Conservation (phyloP, 1,284 basidiomycete species). For the Sanghuangporus sanghuang region DNA sequence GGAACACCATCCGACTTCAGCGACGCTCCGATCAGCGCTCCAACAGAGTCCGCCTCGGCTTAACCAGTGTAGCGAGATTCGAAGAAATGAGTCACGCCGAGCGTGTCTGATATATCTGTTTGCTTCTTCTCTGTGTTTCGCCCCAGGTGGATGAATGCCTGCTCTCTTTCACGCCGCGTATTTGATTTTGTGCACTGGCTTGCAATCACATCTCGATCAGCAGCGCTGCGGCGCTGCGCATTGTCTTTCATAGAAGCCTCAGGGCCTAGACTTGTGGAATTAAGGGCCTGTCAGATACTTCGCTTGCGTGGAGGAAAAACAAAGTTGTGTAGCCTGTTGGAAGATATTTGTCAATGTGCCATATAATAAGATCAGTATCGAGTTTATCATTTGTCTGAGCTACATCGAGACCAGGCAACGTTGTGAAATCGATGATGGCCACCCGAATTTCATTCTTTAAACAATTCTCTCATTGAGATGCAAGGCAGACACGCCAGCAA, state of each 20-base stretch:
- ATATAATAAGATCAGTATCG: no score
- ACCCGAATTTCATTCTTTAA: no score
- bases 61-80: background rate
- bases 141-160: background rate
- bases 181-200: background rate
- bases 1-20: background rate
- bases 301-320: background rate
- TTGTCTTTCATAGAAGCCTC: background rate
- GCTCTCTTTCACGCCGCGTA: background rate
- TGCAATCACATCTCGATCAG: background rate
- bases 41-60: background rate
- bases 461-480: no score
- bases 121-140: background rate
- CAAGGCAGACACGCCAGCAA: no score
- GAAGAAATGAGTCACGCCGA: background rate
- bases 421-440: no score
- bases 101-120: background rate
- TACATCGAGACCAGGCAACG: no score
- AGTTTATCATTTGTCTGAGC: no score
- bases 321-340: no score
- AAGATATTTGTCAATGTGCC: no score
- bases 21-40: background rate
- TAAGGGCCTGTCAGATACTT: background rate
- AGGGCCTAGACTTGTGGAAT: background rate
- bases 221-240: background rate